Conservation (phyloP, 1,284 basidiomycete genomes). For the Wolfiporia cocos region DNA sequence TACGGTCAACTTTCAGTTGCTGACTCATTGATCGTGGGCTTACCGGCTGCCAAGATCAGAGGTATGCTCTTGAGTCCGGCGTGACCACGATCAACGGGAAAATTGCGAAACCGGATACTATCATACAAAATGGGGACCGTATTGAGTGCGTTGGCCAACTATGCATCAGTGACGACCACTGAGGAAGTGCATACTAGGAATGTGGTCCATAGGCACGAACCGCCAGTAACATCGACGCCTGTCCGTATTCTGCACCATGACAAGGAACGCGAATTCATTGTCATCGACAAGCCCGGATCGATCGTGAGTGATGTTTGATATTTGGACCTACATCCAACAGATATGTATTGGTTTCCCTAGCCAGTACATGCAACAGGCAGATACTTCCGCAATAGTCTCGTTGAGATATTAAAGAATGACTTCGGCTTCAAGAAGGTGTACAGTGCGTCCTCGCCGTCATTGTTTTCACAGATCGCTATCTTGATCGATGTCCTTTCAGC, state of each 20-base stretch:
- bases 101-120: conserved; percentile 71
- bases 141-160: conserved; percentile 64
- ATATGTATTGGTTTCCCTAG: conserved; percentile 42
- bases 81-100: conserved; percentile 92
- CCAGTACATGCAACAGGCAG: conserved; percentile 88
- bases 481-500: conserved; percentile 40
- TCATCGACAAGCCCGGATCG: conserved; percentile 93
- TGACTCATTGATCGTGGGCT: conserved; percentile 2
- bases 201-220: conserved; percentile 93
- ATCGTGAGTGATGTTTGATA: conserved; percentile 55
- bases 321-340: conserved; percentile 17
- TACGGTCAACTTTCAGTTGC: conserved; percentile 32
- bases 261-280: conserved; percentile 75
- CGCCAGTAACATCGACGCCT: conserved; percentile 86
- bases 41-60: conserved; percentile 35
- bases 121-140: conserved; percentile 85
- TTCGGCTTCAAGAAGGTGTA: conserved; percentile 81
- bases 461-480: neutral
- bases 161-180: neutral
- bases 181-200: conserved; percentile 49
- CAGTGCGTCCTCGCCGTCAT: conserved; percentile 46
- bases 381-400: conserved; percentile 83
- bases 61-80: conserved; percentile 90
- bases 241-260: conserved; percentile 81
- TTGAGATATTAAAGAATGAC: conserved; percentile 84